These are phyloP conservation scores for Puccinia horiana DNA, from an alignment of 1,284 basidiomycete genomes.

Conservation along the genomic window DNA sequence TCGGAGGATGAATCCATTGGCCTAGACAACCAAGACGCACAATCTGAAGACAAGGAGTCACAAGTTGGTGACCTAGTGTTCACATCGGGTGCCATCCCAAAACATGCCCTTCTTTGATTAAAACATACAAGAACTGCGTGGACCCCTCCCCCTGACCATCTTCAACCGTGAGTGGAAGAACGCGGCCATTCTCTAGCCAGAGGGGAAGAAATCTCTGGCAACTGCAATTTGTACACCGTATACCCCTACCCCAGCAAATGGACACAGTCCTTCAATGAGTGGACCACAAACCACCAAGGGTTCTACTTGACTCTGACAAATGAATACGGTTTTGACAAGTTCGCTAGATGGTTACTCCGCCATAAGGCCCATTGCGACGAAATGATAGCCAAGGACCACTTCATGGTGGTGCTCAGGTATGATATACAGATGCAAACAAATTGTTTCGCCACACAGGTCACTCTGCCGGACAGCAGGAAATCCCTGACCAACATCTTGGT, in stretches of 20 bases:
- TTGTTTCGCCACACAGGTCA: not conserved
- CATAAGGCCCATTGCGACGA: not conserved
- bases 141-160: conserved; percentile 1
- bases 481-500: not conserved
- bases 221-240: not conserved
- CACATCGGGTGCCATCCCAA: no score
- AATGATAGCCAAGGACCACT: not conserved
- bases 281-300: not conserved
- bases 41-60: no score
- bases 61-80: no score
- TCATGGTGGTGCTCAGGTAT: no score
- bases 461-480: no score
- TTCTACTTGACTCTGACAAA: not conserved
- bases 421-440: not conserved
- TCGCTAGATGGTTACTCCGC: not conserved
- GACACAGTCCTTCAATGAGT: not conserved
- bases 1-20: no score
- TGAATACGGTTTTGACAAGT: not conserved
- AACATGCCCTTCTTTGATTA: not conserved
- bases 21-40: no score
- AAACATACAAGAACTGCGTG: not conserved
- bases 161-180: not conserved
- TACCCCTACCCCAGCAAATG: not conserved
- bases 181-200: not conserved
- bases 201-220: no score